Base-by-base conservation (phyloP, 2,329 filamentous ascomycete species). In the Sporothrix variecibatus region DNA sequence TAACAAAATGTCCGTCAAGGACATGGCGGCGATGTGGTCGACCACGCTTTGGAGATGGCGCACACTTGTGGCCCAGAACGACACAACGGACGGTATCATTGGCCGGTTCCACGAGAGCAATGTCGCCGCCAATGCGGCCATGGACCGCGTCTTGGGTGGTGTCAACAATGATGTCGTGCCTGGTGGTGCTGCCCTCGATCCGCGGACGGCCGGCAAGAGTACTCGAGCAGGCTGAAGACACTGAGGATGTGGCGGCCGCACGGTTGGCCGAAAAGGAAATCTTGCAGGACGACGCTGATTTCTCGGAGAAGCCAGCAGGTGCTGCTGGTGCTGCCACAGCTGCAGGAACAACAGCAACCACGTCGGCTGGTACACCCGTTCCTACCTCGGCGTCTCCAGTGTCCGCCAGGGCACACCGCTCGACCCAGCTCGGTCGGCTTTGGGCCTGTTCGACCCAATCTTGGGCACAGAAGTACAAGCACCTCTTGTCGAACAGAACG, bases 211-310 rank as follows among this genome's bases (percentile, higher is more conserved):
- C 1, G 89, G 91, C 3, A 89, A 89, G 91, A 20, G 93, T 92
- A 0, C 90, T 99, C 43, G 94, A 97, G 78, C 92, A 94, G 77
- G 95, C 94, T 0, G 96, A 99, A 82, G 96, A 99, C 79, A 90
- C 89, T 67, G 96, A 99, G 80, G 96, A 99, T 80, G 93, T 95
- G 17, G 91, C 91, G 34, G 96, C 96, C 0, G 96, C 96, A 1
- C 92, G 93, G 71, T 89, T 93, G 11, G 96, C 96, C 0, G 93
- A 97, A 80, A 96, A 93, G 79, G 96, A 99, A 81, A 92, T 96
- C 65, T 90, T 94, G 78, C 92, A 93, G 31, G 94, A 97, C 78
- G 94, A 95, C 64, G 93, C 90, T 4, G 94, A 97, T 79, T 97
- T 97, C 77, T 90, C 90, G 2, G 93, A 95, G 79, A 89, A 89